Conservation (phyloP, 139 green algal species). For the Volvox reticuliferus region DNA sequence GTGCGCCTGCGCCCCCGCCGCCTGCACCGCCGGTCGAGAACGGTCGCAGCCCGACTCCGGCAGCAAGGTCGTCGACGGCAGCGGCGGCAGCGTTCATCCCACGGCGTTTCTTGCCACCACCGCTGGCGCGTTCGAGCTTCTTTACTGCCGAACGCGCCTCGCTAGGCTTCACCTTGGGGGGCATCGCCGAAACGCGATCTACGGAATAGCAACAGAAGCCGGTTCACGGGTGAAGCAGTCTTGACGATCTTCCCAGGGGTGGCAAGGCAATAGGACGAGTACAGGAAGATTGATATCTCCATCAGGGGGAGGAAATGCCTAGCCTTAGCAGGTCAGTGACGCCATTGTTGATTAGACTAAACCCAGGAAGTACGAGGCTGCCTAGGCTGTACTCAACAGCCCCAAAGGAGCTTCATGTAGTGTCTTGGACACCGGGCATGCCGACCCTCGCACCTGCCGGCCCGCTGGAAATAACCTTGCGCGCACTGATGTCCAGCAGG, state of each 20-base stretch:
- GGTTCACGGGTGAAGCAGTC: too few relatives aligned
- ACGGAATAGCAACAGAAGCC: background rate
- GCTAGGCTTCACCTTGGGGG: constrained; percentile 18
- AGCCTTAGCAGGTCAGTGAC: too few relatives aligned
- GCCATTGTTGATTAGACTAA: too few relatives aligned
- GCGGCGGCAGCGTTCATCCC: background rate
- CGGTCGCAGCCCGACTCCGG: background rate
- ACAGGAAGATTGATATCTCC: too few relatives aligned
- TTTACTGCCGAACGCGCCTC: constrained; percentile 42
- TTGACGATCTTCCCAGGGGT: too few relatives aligned
- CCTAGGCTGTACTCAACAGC: too few relatives aligned
- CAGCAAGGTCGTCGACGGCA: background rate
- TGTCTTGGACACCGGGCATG: too few relatives aligned
- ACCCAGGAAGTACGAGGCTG: too few relatives aligned
- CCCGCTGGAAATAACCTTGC: background rate
- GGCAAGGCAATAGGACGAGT: too few relatives aligned
- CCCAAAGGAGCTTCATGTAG: too few relatives aligned
- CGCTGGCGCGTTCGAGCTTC: constrained; percentile 17
- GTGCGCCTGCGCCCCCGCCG: background rate
- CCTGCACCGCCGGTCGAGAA: background rate
- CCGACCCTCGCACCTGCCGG: background rate
- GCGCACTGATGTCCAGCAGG: constrained; percentile 40
- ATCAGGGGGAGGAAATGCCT: too few relatives aligned
- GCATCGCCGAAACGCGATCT: constrained; percentile 24
- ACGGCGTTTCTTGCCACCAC: background rate